A percentile compares a stretch with the other conserved stretches of the same genome.
phyloP scores from a whole-genome alignment of 2,329 filamentous ascomycete species.

The Tolypocladium amazonense region DNA sequence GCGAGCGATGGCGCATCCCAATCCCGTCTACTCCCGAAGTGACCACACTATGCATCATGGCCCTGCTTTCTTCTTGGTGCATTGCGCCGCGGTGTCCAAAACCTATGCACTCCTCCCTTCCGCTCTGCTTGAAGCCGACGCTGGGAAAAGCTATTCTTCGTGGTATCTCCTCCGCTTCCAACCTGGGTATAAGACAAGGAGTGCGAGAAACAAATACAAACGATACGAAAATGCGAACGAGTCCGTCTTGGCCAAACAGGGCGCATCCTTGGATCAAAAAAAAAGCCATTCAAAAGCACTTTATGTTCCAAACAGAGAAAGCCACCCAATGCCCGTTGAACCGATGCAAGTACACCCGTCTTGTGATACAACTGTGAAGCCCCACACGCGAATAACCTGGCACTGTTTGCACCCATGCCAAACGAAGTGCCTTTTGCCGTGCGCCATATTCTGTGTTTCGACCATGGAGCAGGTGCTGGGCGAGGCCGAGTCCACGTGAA shows the following conservation, averaged over 20 bases:
- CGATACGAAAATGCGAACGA: neutral
- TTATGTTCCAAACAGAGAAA: neutral
- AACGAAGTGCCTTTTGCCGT: neutral
- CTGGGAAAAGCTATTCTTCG: neutral
- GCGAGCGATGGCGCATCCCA: neutral
- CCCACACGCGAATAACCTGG: neutral
- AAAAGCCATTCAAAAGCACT: neutral
- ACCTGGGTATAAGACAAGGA: slow-evolving; percentile 6
- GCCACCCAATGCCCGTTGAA: neutral
- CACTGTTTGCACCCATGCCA: neutral
- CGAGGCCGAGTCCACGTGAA: neutral
- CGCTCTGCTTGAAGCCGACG: neutral
- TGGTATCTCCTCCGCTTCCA: slow-evolving; percentile 13
- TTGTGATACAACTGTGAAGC: neutral
- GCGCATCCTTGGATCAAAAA: neutral
- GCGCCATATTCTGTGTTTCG: neutral
- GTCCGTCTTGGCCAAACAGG: neutral
- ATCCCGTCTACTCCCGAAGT: neutral
- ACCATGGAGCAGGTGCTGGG: neutral
- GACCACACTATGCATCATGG: neutral
- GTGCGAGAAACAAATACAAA: neutral
- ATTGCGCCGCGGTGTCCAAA: neutral
- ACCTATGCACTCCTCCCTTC: neutral
- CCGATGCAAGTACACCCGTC: neutral
- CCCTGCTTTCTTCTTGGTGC: neutral